Conservation (phyloP, 2,329 filamentous ascomycete species). For the Pseudofabraea citricarpa region DNA sequence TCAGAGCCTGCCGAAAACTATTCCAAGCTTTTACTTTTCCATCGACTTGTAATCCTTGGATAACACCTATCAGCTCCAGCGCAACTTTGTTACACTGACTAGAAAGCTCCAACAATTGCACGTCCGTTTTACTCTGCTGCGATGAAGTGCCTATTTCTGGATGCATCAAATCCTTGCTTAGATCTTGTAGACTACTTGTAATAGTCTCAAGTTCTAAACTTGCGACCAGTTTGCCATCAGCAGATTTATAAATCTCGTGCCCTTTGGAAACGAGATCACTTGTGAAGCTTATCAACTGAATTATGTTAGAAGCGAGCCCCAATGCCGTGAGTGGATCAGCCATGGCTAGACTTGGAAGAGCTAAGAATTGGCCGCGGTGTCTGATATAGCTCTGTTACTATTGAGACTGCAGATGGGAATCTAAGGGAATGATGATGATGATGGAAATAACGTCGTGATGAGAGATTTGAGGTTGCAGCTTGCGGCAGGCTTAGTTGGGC, state of each 20-base stretch:
- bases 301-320: conserved; percentile 7
- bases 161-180: background rate
- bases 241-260: conserved; percentile 2
- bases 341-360: too few relatives aligned
- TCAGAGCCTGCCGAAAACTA: conserved; percentile 16
- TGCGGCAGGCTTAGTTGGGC: too few relatives aligned
- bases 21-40: conserved; percentile 12
- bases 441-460: too few relatives aligned
- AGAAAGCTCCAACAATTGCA: background rate
- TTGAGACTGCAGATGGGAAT: too few relatives aligned
- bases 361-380: too few relatives aligned
- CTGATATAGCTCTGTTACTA: too few relatives aligned
- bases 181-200: background rate
- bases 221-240: background rate
- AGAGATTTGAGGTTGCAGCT: too few relatives aligned
- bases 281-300: conserved; percentile 4
- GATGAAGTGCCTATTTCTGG: background rate
- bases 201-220: conserved; percentile 2
- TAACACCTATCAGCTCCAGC: conserved; percentile 2
- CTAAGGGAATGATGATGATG: too few relatives aligned
- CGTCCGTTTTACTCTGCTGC: background rate
- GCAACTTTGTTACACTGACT: conserved; percentile 3
- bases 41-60: conserved; percentile 7
- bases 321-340: conserved; percentile 22
- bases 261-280: background rate